Evolutionary conservation across 2,329 filamentous ascomycete species (phyloP).

Genomic region (Shiraia bambusicola): DNA sequence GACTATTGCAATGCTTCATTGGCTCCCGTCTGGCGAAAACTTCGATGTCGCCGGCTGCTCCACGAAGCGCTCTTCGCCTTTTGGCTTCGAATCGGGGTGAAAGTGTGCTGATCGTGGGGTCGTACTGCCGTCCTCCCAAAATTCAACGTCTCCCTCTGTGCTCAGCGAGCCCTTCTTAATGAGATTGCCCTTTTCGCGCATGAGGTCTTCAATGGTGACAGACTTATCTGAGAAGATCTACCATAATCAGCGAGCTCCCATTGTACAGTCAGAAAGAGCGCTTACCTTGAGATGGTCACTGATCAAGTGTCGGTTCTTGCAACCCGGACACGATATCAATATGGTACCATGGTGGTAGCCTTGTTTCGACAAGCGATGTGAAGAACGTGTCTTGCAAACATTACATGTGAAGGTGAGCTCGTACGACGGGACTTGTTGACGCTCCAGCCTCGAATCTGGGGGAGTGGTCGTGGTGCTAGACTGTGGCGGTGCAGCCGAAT

Average conservation of each 20-base stretch:
- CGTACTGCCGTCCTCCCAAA: constrained; percentile 73
- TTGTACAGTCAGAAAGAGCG: too few species aligned
- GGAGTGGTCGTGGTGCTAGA: constrained; percentile 29
- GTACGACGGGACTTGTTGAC: constrained; percentile 66
- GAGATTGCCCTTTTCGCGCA: constrained; percentile 72
- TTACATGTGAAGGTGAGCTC: constrained; percentile 90
- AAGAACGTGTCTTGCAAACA: constrained; percentile 76
- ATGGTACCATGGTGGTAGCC: constrained; percentile 91
- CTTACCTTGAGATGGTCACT: constrained; percentile 75
- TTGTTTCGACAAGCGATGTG: constrained; percentile 86
- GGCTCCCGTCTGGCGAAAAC: constrained; percentile 12
- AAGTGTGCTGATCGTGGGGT: constrained; percentile 40
- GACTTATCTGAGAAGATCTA: constrained; percentile 71
- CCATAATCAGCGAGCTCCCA: constrained; percentile 2
- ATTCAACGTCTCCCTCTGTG: constrained; percentile 84
- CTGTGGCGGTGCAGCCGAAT: constrained; percentile 21
- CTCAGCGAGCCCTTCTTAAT: constrained; percentile 71
- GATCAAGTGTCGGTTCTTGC: constrained; percentile 86
- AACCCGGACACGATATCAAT: constrained; percentile 83
- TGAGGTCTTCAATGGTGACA: constrained; percentile 74
- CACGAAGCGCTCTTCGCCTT: constrained; percentile 26
- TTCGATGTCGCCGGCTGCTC: constrained; percentile 17
- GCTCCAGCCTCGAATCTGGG: constrained; percentile 39
- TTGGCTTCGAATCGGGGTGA: constrained; percentile 30
- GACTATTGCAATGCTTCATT: not conserved